phyloP scores from a whole-genome alignment of 2,329 filamentous ascomycete species.

The Incumbomyces delicatus region DNA sequence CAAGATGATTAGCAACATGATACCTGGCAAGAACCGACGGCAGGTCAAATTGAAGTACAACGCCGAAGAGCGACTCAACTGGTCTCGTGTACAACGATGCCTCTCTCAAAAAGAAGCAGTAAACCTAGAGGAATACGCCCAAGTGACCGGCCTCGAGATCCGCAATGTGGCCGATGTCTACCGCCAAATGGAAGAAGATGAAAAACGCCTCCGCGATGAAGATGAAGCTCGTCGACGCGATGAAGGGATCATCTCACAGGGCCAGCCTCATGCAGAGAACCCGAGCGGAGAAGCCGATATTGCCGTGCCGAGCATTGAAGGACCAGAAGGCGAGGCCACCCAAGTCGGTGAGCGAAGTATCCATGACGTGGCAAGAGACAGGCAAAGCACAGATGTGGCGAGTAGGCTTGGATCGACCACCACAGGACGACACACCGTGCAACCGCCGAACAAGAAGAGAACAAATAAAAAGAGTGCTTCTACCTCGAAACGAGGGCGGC shows the following conservation, averaged over 20 bases:
- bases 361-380: neutral
- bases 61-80: conserved; percentile 49
- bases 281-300: conserved; percentile 19
- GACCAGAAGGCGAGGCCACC: conserved; percentile 19
- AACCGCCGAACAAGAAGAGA: conserved; percentile 5
- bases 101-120: conserved; percentile 38
- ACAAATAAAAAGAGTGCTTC: neutral
- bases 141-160: conserved; percentile 36
- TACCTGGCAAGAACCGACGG: conserved; percentile 49
- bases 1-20: conserved; percentile 48
- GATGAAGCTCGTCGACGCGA: conserved; percentile 22
- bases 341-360: neutral
- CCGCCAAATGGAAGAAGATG: conserved; percentile 35
- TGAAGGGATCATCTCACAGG: conserved; percentile 17
- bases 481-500: neutral
- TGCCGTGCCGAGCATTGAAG: conserved; percentile 25
- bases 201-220: conserved; percentile 35
- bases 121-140: conserved; percentile 34
- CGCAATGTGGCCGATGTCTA: conserved; percentile 36
- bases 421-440: conserved; percentile 1
- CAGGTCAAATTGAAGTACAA: conserved; percentile 56
- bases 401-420: conserved; percentile 1
- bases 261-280: conserved; percentile 10
- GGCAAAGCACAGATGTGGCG: neutral
- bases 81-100: conserved; percentile 42